Evolutionary conservation across 1,284 basidiomycete species (phyloP).

Genomic region (Ganoderma resinaceum): DNA sequence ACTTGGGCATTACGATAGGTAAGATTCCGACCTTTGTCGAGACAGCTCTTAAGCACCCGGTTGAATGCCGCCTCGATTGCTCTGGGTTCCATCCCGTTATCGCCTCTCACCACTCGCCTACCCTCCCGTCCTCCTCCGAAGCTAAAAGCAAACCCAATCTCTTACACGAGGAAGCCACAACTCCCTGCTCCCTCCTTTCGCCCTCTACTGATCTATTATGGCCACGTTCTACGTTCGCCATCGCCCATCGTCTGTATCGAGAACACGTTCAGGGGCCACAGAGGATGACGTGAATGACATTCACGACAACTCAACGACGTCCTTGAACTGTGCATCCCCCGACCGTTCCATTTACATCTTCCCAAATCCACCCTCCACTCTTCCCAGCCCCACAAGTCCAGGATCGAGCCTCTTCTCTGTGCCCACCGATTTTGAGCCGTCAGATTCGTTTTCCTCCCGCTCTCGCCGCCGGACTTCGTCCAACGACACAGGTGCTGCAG

Average conservation of each 20-base stretch:
- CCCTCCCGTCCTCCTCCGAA: constrained; percentile 3
- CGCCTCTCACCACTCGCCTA: background rate
- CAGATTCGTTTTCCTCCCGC: constrained; percentile 19
- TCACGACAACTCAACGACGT: background rate
- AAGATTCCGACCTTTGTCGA: constrained; percentile 7
- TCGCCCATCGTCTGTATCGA: constrained; percentile 17
- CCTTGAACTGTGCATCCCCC: constrained; percentile 24
- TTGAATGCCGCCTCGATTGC: background rate
- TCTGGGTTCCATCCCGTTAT: background rate
- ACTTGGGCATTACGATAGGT: constrained; percentile 13
- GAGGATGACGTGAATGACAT: background rate
- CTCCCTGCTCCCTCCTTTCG: background rate
- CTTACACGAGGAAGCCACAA: background rate
- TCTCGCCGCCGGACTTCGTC: constrained; percentile 19
- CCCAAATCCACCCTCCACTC: constrained; percentile 40
- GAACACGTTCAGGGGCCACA: background rate
- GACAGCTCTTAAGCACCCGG: constrained; percentile 16
- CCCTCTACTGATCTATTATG: constrained; percentile 31
- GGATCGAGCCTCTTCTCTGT: constrained; percentile 38
- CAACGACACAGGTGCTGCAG: constrained; percentile 11
- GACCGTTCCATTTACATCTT: constrained; percentile 46
- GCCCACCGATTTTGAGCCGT: constrained; percentile 32
- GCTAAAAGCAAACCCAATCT: constrained; percentile 8
- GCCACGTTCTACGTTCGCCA: constrained; percentile 34
- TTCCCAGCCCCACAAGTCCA: constrained; percentile 39